Conservation (phyloP, 2,329 filamentous ascomycete genomes). For the Ceratocystis harringtonii region DNA sequence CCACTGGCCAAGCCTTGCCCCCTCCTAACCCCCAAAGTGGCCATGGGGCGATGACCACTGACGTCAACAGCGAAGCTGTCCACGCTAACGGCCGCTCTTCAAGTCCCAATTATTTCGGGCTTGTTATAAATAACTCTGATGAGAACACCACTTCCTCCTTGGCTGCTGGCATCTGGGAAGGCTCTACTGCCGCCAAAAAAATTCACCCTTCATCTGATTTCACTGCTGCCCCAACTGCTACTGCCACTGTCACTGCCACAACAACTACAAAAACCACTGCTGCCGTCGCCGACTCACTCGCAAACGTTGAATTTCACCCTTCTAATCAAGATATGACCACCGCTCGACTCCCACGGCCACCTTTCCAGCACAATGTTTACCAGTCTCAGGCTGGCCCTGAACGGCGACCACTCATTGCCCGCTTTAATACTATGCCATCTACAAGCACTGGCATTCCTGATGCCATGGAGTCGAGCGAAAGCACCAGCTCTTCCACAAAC, state of each 20-base stretch:
- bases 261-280: not conserved
- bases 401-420: not conserved
- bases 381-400: conserved; percentile 3
- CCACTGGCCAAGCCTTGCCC: not conserved
- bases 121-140: conserved; percentile 46
- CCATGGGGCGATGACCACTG: not conserved
- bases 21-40: not conserved
- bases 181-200: not conserved
- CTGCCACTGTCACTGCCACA: not conserved
- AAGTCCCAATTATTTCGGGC: conserved; percentile 80
- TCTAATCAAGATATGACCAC: conserved; percentile 8
- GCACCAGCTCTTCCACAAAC: not conserved
- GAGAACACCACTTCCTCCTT: conserved; percentile 37
- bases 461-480: not conserved
- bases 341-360: not conserved
- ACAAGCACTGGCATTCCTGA: not conserved
- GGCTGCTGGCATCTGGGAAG: not conserved
- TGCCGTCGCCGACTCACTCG: not conserved
- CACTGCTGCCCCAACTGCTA: not conserved
- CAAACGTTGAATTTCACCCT: not conserved
- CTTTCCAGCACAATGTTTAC: conserved; percentile 7
- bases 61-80: not conserved
- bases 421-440: conserved; percentile 8
- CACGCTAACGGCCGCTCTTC: conserved; percentile 22
- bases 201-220: not conserved